Evolutionary conservation across 345 rosid species (phyloP).

Genomic region (Ceriops decandra): DNA sequence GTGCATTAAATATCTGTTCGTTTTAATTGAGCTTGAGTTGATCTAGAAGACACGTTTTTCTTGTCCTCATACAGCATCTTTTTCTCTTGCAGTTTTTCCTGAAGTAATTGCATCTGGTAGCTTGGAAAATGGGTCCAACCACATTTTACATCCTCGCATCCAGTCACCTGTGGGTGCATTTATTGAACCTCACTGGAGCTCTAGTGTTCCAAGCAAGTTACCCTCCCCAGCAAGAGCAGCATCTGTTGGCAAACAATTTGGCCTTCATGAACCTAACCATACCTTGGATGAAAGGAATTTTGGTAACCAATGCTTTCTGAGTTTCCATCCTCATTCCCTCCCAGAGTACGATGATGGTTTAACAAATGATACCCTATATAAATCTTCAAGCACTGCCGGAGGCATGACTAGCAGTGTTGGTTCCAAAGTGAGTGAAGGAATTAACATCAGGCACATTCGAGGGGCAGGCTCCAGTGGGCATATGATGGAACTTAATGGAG

Average conservation of each 20-base stretch:
- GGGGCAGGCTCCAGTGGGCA: constrained; percentile 48
- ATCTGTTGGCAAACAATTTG: constrained; percentile 54
- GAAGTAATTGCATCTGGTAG: constrained; percentile 17
- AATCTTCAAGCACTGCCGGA: constrained; percentile 36
- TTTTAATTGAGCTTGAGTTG: constrained; percentile 11
- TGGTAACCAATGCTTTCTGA: constrained; percentile 46
- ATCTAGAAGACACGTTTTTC: constrained; percentile 5
- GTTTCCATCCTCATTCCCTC: constrained; percentile 73
- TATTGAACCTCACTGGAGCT: constrained; percentile 22
- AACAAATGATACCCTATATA: constrained; percentile 52
- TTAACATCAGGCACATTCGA: constrained; percentile 44
- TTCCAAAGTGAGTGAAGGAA: constrained; percentile 41
- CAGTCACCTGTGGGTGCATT: constrained; percentile 20
- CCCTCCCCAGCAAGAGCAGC: constrained; percentile 53
- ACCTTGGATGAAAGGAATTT: constrained; percentile 53
- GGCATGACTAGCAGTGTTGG: constrained; percentile 34
- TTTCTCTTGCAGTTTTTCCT: constrained; percentile 38
- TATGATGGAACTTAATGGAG: constrained; percentile 39
- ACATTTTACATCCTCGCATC: constrained; percentile 12
- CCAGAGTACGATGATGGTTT: constrained; percentile 69
- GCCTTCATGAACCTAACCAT: constrained; percentile 47
- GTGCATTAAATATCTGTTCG: constrained; percentile 6
- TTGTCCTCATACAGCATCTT: constrained; percentile 22
- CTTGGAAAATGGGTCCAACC: constrained; percentile 16
- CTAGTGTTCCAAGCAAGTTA: constrained; percentile 67